Base-by-base conservation (phyloP, 106 monocot species). In the Ottelia alismoides region DNA sequence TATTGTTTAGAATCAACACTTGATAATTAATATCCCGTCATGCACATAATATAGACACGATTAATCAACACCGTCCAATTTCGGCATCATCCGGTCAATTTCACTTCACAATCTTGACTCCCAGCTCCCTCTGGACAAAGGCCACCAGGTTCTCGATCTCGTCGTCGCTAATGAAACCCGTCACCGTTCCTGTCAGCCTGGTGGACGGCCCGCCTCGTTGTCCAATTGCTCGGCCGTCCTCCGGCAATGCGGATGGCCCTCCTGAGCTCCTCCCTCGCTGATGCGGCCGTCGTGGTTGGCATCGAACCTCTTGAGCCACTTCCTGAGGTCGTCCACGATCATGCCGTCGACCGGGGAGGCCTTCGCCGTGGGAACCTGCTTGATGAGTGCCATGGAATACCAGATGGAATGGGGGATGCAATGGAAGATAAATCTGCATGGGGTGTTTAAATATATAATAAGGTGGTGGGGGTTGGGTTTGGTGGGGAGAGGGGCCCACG, bases 281-380 rank as follows among this genome's bases (percentile, higher is more conserved):
- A 84, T 84, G n/a, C 83, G 55, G 11, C 83, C 83, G 43, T 84
- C 83, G 25, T 60, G 57, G 47, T 84, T 48, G 18, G 28, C 12
- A 56, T 84, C 83, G 47, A 78, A 84, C 60, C 58, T 35, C 68
- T 58, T 68, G 17, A 84, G 44, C 83, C 78, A 84, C 22, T 71
- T 69, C 72, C 72, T 84, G 72, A 84, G 78, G 61, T 84, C 83
- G 18, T 84, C 83, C 19, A 69, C 35, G 9, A 64, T 78, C 72
- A 78, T 78, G 29, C 71, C 78, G 11, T 35, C 35, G 9, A 12
- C 35, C 35, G 35, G 35, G 9, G 43, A 51, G 22, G 59, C 20
- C 35, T 20, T 57, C 6, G 3, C 12, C 18, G 30, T 31, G 11
- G 23, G 57, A 10, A 24, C 35, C 22, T 20, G 14, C 35, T 57